Conservation (phyloP, 1,284 basidiomycete species). For the Fomitiporia mediterranea region DNA sequence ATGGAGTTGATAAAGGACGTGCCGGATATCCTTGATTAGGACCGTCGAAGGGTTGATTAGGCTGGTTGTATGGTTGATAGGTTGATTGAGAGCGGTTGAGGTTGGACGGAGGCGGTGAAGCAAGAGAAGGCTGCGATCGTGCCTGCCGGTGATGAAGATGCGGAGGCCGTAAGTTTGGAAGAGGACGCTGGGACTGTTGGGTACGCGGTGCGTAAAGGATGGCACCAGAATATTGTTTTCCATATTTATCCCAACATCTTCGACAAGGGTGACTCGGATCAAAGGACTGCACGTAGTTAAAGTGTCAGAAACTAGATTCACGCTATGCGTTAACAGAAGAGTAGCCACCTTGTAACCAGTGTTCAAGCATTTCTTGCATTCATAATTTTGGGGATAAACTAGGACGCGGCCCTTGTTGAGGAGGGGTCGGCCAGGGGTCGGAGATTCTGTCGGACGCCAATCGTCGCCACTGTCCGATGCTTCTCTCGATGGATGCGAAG, state of each 20-base stretch:
- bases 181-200: conserved; percentile 35
- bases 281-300: conserved; percentile 22
- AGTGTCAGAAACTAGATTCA: too few relatives aligned
- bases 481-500: conserved; percentile 25
- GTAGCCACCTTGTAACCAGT: conserved; percentile 57
- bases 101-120: conserved; percentile 21
- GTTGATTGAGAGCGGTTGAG: conserved; percentile 22
- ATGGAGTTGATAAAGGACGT: neutral
- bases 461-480: conserved; percentile 35
- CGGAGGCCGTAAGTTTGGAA: conserved; percentile 31
- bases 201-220: conserved; percentile 51
- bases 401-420: conserved; percentile 54
- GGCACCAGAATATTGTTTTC: conserved; percentile 52
- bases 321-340: neutral
- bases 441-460: conserved; percentile 54
- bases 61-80: too few relatives aligned
- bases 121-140: conserved; percentile 18
- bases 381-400: conserved; percentile 58
- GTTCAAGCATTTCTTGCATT: conserved; percentile 65
- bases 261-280: conserved; percentile 64
- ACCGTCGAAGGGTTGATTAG: conserved; percentile 25
- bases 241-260: conserved; percentile 66
- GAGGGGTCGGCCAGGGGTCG: conserved; percentile 60
- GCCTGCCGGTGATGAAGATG: conserved; percentile 20
- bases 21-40: conserved; percentile 20